Conservation (phyloP, 352 stramenopile genomes). For the Pythium chondricola region DNA sequence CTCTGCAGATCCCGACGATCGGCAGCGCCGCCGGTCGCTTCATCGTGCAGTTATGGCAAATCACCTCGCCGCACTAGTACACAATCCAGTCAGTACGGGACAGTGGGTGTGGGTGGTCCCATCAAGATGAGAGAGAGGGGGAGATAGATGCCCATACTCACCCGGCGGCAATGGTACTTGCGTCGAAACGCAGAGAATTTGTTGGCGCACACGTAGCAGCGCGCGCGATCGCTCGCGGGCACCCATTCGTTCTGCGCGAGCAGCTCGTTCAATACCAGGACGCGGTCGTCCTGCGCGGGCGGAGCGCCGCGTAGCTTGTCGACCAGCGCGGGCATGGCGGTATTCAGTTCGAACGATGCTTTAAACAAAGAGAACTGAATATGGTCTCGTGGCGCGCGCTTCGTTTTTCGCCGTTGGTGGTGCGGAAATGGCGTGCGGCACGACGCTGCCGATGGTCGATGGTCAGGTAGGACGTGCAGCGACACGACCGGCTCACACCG, state of each 20-base stretch:
- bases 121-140: not conserved
- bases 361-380: too few species aligned
- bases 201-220: slow-evolving; percentile 3
- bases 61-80: slow-evolving; percentile 11
- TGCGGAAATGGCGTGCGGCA: too few species aligned
- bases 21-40: slow-evolving; percentile 10
- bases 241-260: slow-evolving; percentile 16
- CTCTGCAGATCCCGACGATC: slow-evolving; percentile 6
- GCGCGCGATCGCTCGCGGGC: slow-evolving; percentile 3
- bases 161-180: slow-evolving; percentile 16
- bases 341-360: too few species aligned
- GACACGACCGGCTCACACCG: too few species aligned
- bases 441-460: too few species aligned
- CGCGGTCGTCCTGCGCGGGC: not conserved
- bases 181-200: slow-evolving; percentile 11
- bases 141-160: not conserved
- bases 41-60: slow-evolving; percentile 12
- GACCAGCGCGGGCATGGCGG: not conserved
- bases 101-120: not conserved
- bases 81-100: not conserved
- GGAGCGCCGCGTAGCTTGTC: not conserved
- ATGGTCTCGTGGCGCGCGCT: too few species aligned
- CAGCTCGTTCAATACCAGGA: slow-evolving; percentile 5
- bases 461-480: too few species aligned
- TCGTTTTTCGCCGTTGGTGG: too few species aligned